Base-by-base conservation (phyloP, 352 stramenopile species). In the Globisporangium orthogonon region DNA sequence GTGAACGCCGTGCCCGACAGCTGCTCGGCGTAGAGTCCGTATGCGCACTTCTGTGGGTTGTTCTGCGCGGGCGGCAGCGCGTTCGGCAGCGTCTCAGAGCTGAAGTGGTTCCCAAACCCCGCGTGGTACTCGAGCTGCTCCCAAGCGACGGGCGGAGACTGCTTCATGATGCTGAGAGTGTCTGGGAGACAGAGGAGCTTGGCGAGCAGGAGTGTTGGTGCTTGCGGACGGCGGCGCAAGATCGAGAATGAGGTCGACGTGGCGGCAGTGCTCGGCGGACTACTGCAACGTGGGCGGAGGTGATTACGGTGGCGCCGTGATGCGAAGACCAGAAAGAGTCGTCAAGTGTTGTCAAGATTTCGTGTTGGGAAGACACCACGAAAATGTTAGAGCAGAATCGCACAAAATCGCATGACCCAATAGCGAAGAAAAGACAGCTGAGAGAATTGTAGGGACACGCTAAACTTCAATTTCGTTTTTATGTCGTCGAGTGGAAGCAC, bases 1-100 rank as follows among this genome's bases (percentile, higher is more conserved):
- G 96, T 99, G 78, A 99, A 99, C 31, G 95, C 94, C 51, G 95
- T 98, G 46, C 96, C 96, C 18, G 91, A 98, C 35, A 99, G 66
- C 69, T 98, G 95, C 74, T 99, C 96, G 4, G 95, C 83, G 59
- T 96, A 97, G 40, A 98, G 73, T 7, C 89, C 87, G 56, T 97
- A 97, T 1, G 95, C 78, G 44, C 94, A 97, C 62, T 87, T 76
- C 61, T 98, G 93, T 46, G 96, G 96, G 71, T 93, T 98, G 79
- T 98, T 99, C 56, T 98, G 87, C 14, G 73, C 90, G 62, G 86
- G 77, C 7, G 96, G 96, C 23, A 98, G 74, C 35, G 96, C 84
- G 46, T 85, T 71, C 6, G 86, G 77, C 29, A 98, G 65, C 46
- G 86, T 83, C 69, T 98, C 94, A 37, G 88, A 97, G 78, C 91